Evolutionary conservation across 257 asterid genomes (phyloP).

Genomic region (Primulina tabacum): DNA sequence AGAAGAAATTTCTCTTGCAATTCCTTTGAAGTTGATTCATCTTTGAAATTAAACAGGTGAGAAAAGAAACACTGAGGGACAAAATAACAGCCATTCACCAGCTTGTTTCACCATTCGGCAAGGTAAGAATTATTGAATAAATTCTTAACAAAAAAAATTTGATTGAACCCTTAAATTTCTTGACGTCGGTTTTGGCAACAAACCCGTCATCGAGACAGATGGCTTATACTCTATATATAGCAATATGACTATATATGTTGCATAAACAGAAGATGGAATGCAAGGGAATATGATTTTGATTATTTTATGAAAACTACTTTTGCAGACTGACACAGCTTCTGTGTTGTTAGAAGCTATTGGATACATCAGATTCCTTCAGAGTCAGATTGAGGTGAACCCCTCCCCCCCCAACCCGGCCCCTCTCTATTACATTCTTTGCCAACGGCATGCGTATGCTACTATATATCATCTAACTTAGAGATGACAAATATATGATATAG

Average conservation of each 20-base stretch:
- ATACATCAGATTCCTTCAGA: conserved; percentile 85
- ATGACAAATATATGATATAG: too few species aligned
- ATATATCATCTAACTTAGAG: too few species aligned
- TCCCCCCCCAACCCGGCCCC: neutral
- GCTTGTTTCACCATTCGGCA: conserved; percentile 87
- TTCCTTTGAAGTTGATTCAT: conserved; percentile 12
- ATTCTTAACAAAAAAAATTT: neutral
- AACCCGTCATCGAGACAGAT: too few species aligned
- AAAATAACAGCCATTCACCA: conserved; percentile 88
- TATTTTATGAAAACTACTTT: neutral
- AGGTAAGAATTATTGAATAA: conserved; percentile 40
- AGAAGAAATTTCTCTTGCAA: neutral
- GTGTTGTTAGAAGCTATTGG: conserved; percentile 84
- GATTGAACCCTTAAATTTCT: too few species aligned
- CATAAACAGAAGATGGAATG: conserved; percentile 8
- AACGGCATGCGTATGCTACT: too few species aligned
- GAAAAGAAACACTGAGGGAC: conserved; percentile 82
- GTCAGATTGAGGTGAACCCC: conserved; percentile 72
- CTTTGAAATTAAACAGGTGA: conserved; percentile 47
- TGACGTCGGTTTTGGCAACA: too few species aligned
- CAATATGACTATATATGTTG: too few species aligned
- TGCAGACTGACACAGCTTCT: conserved; percentile 96
- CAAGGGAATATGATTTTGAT: neutral
- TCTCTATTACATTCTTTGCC: neutral
- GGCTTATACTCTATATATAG: too few species aligned